phyloP scores from a whole-genome alignment of 2,329 filamentous ascomycete species.

The Cordyceps militaris region DNA sequence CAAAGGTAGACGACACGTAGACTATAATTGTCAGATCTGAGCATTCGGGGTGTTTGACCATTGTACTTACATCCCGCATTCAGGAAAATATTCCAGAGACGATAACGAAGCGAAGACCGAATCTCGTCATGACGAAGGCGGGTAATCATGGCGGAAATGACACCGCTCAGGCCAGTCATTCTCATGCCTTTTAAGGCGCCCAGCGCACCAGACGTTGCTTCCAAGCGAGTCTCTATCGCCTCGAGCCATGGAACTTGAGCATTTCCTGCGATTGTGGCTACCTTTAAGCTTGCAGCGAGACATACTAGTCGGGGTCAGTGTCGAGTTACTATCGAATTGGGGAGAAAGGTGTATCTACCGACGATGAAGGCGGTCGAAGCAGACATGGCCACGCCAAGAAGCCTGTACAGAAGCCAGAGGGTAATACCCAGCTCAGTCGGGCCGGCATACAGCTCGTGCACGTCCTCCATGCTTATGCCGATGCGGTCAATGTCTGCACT shows the following conservation, averaged over 20 bases:
- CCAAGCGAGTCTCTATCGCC: constrained; percentile 21
- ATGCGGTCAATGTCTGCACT: constrained; percentile 35
- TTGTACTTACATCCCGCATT: constrained; percentile 15
- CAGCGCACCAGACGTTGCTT: constrained; percentile 19
- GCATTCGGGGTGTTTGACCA: no score
- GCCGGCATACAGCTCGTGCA: constrained; percentile 30
- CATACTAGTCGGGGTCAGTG: neutral
- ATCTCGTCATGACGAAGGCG: constrained; percentile 30
- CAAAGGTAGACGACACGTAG: constrained; percentile 14
- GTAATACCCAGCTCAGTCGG: constrained; percentile 28
- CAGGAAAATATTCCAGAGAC: constrained; percentile 16
- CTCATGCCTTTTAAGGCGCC: constrained; percentile 34
- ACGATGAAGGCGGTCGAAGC: constrained; percentile 19
- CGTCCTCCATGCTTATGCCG: constrained; percentile 18
- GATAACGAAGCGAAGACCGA: constrained; percentile 23
- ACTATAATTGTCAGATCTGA: neutral
- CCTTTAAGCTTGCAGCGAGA: constrained; percentile 16
- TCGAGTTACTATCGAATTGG: neutral
- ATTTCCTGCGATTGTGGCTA: constrained; percentile 18
- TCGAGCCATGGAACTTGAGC: constrained; percentile 22
- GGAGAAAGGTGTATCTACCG: constrained; percentile 2
- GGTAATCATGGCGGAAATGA: constrained; percentile 26
- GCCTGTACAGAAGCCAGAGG: constrained; percentile 26
- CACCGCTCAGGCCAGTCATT: constrained; percentile 33
- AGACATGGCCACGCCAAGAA: constrained; percentile 18